phyloP scores from a whole-genome alignment of 805 yeast genomes.

The Teunomyces stri region DNA sequence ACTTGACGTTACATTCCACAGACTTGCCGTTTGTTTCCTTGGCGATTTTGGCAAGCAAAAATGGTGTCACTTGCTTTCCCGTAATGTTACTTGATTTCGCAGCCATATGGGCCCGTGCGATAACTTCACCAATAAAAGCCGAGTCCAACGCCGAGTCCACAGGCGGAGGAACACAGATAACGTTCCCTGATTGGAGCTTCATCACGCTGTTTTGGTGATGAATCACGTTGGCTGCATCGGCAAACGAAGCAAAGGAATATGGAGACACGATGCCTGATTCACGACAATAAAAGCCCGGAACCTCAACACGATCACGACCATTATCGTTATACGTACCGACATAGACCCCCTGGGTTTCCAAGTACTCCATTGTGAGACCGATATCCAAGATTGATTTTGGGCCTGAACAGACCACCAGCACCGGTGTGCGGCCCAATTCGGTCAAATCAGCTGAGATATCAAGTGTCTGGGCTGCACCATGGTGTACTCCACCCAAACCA shows the following conservation, averaged over 20 bases:
- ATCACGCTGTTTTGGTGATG: constrained; percentile 42
- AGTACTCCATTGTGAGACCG: constrained; percentile 74
- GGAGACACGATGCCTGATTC: constrained; percentile 76
- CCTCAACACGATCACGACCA: constrained; percentile 39
- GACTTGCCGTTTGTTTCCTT: constrained; percentile 67
- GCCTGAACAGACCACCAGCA: constrained; percentile 90
- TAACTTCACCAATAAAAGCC: constrained; percentile 50
- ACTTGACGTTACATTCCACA: constrained; percentile 66
- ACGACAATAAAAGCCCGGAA: constrained; percentile 82
- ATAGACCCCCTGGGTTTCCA: constrained; percentile 89
- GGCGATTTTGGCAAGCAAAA: constrained; percentile 62
- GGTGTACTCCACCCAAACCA: constrained; percentile 89
- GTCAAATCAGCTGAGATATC: constrained; percentile 87
- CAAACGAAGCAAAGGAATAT: constrained; percentile 51
- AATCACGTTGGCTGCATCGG: constrained; percentile 63
- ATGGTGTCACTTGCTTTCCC: constrained; percentile 83
- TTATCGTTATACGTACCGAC: constrained; percentile 64
- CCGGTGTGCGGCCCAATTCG: constrained; percentile 78
- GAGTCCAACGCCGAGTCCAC: constrained; percentile 55
- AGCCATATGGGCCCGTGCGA: constrained; percentile 54
- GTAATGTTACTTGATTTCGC: constrained; percentile 51
- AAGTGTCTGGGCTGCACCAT: constrained; percentile 70
- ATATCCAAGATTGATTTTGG: constrained; percentile 86
- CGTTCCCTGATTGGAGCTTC: constrained; percentile 61
- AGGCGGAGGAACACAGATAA: constrained; percentile 86